A percentile compares a stretch with the other conserved stretches of the same genome.
These are phyloP conservation scores for Cladorrhinum sp. DNA, from an alignment of 2,329 filamentous ascomycete genomes.

Conservation along the genomic window DNA sequence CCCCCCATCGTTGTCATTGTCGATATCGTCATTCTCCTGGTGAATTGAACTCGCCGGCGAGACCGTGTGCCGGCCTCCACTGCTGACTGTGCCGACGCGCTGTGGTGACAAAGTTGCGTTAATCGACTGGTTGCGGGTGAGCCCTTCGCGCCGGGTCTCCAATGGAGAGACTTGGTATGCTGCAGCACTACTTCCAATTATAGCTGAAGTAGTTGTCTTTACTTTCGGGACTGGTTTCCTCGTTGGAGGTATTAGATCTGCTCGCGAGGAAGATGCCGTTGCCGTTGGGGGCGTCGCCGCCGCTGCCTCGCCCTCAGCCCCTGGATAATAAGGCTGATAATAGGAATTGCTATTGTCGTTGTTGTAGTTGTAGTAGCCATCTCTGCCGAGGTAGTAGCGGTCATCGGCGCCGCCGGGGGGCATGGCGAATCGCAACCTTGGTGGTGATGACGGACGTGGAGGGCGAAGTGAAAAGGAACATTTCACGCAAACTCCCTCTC, in stretches of 20 bases:
- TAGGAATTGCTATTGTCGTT: not conserved
- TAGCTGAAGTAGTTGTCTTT: not conserved
- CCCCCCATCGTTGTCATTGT: not conserved
- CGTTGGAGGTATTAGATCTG: not conserved
- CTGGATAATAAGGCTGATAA: constrained; percentile 4
- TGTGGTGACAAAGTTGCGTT: constrained; percentile 8
- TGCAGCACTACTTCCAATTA: not conserved
- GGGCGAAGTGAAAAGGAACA: constrained; percentile 3
- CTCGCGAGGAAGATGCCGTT: not conserved
- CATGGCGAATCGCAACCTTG: constrained; percentile 9
- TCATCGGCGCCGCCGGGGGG: constrained; percentile 9
- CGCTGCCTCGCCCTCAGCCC: not conserved
- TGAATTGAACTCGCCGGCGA: constrained; percentile 26
- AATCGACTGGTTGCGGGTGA: constrained; percentile 3
- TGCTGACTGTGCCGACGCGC: constrained; percentile 20
- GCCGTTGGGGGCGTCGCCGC: constrained; percentile 1
- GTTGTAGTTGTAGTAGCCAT: not conserved
- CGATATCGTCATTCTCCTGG: constrained; percentile 9
- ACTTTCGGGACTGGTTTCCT: constrained; percentile 4
- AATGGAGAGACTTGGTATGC: constrained; percentile 5
- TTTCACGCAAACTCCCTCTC: not conserved
- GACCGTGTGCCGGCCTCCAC: constrained; percentile 18
- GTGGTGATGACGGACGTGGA: not conserved
- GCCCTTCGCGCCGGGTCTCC: constrained; percentile 1
- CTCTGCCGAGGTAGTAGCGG: constrained; percentile 3